These are phyloP conservation scores for Obelidium mucronatum DNA, from an alignment of 192 early-diverging fungal genomes.

Conservation along the genomic window DNA sequence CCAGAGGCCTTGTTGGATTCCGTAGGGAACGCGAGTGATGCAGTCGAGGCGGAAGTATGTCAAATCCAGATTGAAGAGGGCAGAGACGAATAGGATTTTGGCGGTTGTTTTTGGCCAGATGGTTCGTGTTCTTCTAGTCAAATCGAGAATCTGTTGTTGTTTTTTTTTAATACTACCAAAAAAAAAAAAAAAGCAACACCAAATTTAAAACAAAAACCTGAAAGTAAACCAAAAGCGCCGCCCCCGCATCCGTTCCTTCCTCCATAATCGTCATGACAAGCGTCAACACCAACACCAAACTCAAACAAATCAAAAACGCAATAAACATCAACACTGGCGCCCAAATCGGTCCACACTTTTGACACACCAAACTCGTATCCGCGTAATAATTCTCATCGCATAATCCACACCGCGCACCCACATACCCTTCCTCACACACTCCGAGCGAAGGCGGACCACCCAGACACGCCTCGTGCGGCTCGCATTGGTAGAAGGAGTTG, in stretches of 20 bases:
- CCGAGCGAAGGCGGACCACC: not conserved
- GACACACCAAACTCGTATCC: not conserved
- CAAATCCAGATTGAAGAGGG: conserved; percentile 19
- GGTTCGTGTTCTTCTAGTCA: not conserved
- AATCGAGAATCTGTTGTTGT: conserved; percentile 1
- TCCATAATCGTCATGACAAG: conserved; percentile 12
- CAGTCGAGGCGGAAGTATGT: conserved; percentile 22
- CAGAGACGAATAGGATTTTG: conserved; percentile 1
- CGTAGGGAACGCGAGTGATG: not conserved
- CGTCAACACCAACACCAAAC: not conserved
- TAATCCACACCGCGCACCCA: not conserved
- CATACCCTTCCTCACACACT: not conserved
- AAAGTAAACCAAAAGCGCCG: not conserved
- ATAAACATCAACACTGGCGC: not conserved
- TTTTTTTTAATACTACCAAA: no score
- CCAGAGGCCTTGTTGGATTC: not conserved
- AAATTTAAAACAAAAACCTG: not conserved
- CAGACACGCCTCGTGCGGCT: conserved; percentile 8
- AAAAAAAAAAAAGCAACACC: not conserved
- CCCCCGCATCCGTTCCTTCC: conserved; percentile 5
- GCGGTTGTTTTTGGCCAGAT: conserved; percentile 4
- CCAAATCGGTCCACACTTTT: not conserved
- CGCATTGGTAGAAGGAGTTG: conserved; percentile 3
- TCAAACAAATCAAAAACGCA: not conserved
- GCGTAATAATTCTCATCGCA: not conserved